These are phyloP conservation scores for Chimonanthus salicifolius DNA, from an alignment of 164 flowering plant species.

Conservation along the genomic window DNA sequence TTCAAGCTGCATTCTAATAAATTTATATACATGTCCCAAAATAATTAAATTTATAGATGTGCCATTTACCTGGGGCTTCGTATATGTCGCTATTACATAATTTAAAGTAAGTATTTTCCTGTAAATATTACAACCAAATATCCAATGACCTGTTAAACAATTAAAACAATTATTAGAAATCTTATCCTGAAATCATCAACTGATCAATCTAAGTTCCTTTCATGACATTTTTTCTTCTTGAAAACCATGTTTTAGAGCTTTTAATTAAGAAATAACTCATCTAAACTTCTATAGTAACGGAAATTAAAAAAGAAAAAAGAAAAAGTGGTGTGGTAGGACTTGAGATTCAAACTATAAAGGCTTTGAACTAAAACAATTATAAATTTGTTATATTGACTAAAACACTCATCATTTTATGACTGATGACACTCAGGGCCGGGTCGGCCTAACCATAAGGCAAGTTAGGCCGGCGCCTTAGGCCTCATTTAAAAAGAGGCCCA, in stretches of 20 bases:
- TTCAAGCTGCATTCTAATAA: neutral
- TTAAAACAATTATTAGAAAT: neutral
- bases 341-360: too few species aligned
- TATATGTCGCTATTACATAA: constrained; percentile 37
- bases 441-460: too few species aligned
- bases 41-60: neutral
- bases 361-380: too few species aligned
- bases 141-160: constrained; percentile 23
- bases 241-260: neutral
- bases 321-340: neutral
- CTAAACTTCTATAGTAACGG: neutral
- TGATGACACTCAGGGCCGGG: too few species aligned
- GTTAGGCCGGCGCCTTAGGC: too few species aligned
- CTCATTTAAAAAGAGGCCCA: too few species aligned
- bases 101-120: constrained; percentile 21
- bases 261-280: neutral
- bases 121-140: constrained; percentile 19
- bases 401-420: too few species aligned
- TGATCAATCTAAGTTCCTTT: neutral
- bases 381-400: too few species aligned
- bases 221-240: neutral
- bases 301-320: too few species aligned
- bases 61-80: constrained; percentile 22
- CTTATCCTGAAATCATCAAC: neutral
- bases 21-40: neutral